Evolutionary conservation across 2,329 filamentous ascomycete species (phyloP).

Genomic region (Lachnellula hyalina): DNA sequence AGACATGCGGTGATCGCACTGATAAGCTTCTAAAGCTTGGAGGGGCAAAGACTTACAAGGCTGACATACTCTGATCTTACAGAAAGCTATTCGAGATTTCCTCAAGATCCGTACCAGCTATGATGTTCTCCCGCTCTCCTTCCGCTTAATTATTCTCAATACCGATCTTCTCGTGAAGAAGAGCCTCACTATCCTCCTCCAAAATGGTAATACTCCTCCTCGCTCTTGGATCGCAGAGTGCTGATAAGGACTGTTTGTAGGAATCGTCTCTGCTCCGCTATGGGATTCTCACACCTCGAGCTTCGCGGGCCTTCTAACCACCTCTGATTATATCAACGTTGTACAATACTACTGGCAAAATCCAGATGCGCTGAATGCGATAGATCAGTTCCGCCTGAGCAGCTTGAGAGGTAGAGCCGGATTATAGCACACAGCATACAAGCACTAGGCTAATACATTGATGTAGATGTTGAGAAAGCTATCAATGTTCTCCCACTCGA

Average conservation of each 20-base stretch:
- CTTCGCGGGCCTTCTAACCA: constrained; percentile 90
- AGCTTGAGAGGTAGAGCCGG: constrained; percentile 71
- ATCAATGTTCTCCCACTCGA: constrained; percentile 88
- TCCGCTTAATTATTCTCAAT: constrained; percentile 92
- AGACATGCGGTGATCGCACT: neutral
- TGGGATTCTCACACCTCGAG: constrained; percentile 93
- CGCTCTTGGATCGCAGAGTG: neutral
- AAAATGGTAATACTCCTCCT: constrained; percentile 65
- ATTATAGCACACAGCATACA: neutral
- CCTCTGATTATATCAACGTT: constrained; percentile 96
- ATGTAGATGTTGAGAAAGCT: constrained; percentile 84
- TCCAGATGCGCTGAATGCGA: constrained; percentile 79
- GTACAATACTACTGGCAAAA: constrained; percentile 99
- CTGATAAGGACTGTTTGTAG: constrained; percentile 42
- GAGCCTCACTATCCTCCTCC: constrained; percentile 88
- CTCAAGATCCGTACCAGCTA: constrained; percentile 95
- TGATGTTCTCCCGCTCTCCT: constrained; percentile 93
- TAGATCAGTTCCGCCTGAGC: constrained; percentile 90
- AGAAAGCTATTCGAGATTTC: constrained; percentile 92
- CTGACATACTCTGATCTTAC: constrained; percentile 27
- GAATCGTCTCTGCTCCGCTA: constrained; percentile 92
- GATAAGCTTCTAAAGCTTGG: neutral
- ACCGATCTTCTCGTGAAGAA: constrained; percentile 94
- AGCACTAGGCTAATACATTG: constrained; percentile 12
- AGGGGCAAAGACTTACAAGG: constrained; percentile 14